Evolutionary conservation across 2,329 filamentous ascomycete genomes (phyloP).

Genomic region (Verticillium tricorpus): DNA sequence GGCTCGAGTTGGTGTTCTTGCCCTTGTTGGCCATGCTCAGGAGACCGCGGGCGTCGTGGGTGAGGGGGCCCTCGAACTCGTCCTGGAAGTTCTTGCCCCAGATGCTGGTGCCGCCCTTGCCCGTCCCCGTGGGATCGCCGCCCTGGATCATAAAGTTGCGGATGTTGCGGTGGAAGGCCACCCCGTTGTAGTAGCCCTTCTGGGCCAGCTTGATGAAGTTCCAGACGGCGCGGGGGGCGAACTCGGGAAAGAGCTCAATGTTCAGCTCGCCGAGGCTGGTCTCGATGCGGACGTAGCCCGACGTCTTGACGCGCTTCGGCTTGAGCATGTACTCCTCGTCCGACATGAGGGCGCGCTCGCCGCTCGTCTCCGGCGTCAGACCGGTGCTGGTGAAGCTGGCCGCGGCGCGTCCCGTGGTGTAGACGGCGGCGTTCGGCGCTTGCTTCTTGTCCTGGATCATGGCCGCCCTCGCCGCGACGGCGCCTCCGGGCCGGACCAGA

Average conservation of each 20-base stretch:
- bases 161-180: slow-evolving; percentile 90
- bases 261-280: slow-evolving; percentile 84
- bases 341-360: slow-evolving; percentile 77
- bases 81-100: slow-evolving; percentile 96
- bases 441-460: slow-evolving; percentile 53
- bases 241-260: slow-evolving; percentile 85
- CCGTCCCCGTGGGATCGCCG: slow-evolving; percentile 89
- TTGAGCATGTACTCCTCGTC: slow-evolving; percentile 98
- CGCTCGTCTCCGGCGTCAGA: slow-evolving; percentile 84
- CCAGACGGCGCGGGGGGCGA: slow-evolving; percentile 90
- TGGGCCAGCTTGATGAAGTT: slow-evolving; percentile 89
- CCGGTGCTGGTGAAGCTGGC: slow-evolving; percentile 95
- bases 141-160: slow-evolving; percentile 97
- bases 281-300: slow-evolving; percentile 85
- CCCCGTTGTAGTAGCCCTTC: slow-evolving; percentile 81
- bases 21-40: slow-evolving; percentile 98
- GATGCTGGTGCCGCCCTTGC: slow-evolving; percentile 81
- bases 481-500: slow-evolving; percentile 21
- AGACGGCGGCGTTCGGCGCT: slow-evolving; percentile 80
- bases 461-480: slow-evolving; percentile 29
- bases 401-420: slow-evolving; percentile 87
- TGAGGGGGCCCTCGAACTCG: slow-evolving; percentile 83
- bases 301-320: slow-evolving; percentile 80
- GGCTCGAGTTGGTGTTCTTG: slow-evolving; percentile 92
- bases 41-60: slow-evolving; percentile 76